Evolutionary conservation across 106 monocot species (phyloP), one percentile per base, ranked within the genome.

Genomic region (Xerophyta viscosa): DNA sequence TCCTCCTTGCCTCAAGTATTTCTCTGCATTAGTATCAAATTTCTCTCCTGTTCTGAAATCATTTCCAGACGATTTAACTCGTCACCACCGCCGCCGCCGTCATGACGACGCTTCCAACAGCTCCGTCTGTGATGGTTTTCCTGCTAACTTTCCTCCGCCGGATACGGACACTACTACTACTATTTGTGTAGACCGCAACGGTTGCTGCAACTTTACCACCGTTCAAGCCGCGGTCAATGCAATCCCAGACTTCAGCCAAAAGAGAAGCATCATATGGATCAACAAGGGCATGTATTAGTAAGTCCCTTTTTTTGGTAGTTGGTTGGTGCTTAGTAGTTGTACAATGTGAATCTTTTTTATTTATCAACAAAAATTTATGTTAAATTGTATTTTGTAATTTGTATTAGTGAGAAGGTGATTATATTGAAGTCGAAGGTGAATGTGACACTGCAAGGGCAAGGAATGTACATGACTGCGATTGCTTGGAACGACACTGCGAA

Each of bases 401-500:
- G 23, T 27, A 21, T 30, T 30, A 91, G 88, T 42, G 94, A 94
- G 78, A 94, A 98, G 58, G 77, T 89, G 17, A 56, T 27, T 20
- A 56, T 98, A 36, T 73, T 79, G 4, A 73, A 4, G 25, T 56
- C 62, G 23, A 98, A 98, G 45, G 52, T 69, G 20, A 89, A 86
- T 68, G 60, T 98, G 41, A 89, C 96, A 30, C 70, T 98, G 29
- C 89, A 98, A 77, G 89, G 96, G 13, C 85, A 89, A 58, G 89
- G 96, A 12, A 51, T 76, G 48, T 45, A 73, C 20, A 45, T 44
- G 30, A 96, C 96, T 0, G 81, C 82, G 6, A 71, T 98, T 0
- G 70, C 61, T 0, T 98, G 96, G 89, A 89, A 98, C 17, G 82
- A 82, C 71, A 98, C 96, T 0, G 96, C 89, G 21, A 98, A 77